Evolutionary conservation across 352 stramenopile genomes (phyloP), one percentile per base, ranked within the genome.

Genomic region (Globisporangium splendens): DNA sequence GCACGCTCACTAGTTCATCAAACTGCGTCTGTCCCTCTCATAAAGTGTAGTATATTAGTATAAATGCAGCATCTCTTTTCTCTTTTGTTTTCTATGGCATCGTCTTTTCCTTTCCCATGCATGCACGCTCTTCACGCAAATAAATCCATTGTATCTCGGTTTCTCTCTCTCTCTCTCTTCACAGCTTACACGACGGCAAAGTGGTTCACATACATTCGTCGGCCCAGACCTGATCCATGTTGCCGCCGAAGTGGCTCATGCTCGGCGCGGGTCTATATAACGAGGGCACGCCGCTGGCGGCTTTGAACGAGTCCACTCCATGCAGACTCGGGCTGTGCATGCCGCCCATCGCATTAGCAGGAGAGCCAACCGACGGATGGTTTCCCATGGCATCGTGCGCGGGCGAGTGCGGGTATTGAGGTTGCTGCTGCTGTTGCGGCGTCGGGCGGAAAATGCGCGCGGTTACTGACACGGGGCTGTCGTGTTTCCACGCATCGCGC

Each of bases 401-500:
- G 56, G 66, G 56, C n/a, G 43, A 41, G 20, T 48, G 38, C 43
- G 62, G 70, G 22, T 80, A 62, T 8, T 73, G 61, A n/a, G 73
- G 57, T 51, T 69, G 59, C 38, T 59, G 50, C 24, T 55, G 48
- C 11, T 42, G 54, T 17, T 50, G 33, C 2, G 69, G 64, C 46
- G 69, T 63, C 4, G 68, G 63, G 15, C 74, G 77, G 56, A 82
- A 87, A 46, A 87, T 83, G 13, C 69, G 72, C n/a, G 77, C 72
- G 51, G 72, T 73, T 21, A 87, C 77, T 8, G 77, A 87, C 56
- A 87, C 77, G 43, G 77, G 77, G 46, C 77, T 87, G 33, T 87
- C 74, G 21, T 74, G 83, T 59, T 82, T 82, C 77, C 77, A 87
- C 58, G 77, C 55, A 44, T 84, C 75, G 51, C 75, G 75, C 56